Percentiles rank a stretch among this genome's conserved stretches.
Evolutionary conservation across 2,329 filamentous ascomycete species (phyloP).

Genomic region (Orbilia brochopaga): DNA sequence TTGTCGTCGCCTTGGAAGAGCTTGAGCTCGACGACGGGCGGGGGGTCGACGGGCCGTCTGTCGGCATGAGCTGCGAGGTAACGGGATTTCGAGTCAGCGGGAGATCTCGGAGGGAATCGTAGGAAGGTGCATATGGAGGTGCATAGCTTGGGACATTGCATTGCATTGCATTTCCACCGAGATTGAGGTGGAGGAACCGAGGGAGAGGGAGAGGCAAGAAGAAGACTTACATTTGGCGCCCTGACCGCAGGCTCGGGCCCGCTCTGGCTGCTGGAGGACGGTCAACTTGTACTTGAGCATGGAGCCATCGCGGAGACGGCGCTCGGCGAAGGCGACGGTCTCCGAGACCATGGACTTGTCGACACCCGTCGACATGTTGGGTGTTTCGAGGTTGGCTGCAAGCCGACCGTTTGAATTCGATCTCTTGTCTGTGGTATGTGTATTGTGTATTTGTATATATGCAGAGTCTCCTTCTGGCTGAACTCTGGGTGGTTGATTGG

Average conservation of each 20-base stretch:
- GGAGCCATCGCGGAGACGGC: constrained; percentile 66
- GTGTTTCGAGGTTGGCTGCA: neutral
- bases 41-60: constrained; percentile 88
- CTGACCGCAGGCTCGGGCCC: constrained; percentile 90
- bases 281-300: constrained; percentile 79
- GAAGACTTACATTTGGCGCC: constrained; percentile 84
- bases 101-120: constrained; percentile 9
- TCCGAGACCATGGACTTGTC: constrained; percentile 48
- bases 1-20: constrained; percentile 73
- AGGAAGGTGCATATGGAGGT: too few species aligned
- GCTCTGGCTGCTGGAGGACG: constrained; percentile 92
- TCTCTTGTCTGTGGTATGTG: neutral
- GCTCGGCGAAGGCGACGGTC: constrained; percentile 50
- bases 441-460: too few species aligned
- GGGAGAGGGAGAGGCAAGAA: constrained; percentile 52
- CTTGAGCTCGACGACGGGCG: constrained; percentile 88
- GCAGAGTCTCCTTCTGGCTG: too few species aligned
- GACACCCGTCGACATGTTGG: constrained; percentile 32
- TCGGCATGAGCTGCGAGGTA: constrained; percentile 73
- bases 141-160: constrained; percentile 6
- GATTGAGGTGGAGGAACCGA: too few species aligned
- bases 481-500: neutral
- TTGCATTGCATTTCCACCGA: too few species aligned
- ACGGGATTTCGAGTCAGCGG: constrained; percentile 24
- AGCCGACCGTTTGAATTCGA: too few species aligned